phyloP scores from a whole-genome alignment of 441 rosid species.

The Lepidium campestre region DNA sequence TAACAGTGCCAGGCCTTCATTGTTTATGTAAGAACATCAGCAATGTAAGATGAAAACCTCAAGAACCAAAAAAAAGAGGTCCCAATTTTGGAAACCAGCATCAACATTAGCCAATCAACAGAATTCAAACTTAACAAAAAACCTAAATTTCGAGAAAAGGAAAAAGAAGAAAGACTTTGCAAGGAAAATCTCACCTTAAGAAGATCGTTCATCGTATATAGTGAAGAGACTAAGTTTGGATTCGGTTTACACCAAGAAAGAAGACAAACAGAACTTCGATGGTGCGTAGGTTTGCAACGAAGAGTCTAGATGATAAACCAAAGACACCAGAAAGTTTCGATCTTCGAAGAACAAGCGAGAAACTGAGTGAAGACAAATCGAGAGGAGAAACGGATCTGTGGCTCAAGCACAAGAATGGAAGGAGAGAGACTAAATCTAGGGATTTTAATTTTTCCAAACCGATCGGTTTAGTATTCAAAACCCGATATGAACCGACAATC shows the following conservation, averaged over 20 bases:
- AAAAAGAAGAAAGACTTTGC: neutral
- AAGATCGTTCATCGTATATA: conserved; percentile 29
- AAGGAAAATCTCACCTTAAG: conserved; percentile 17
- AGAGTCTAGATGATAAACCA: neutral
- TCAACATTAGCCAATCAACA: conserved; percentile 3
- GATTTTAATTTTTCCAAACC: neutral
- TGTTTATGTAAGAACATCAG: neutral
- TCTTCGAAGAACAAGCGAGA: neutral
- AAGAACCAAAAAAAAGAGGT: neutral
- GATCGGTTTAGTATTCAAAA: neutral
- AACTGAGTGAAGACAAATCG: conserved; percentile 16
- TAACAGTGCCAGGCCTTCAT: neutral
- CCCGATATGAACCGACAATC: neutral
- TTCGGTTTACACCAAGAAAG: neutral
- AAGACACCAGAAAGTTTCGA: neutral
- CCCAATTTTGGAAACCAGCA: conserved; percentile 2
- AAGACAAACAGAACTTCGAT: neutral
- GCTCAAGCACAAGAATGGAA: neutral
- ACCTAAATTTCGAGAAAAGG: neutral
- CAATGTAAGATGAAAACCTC: neutral
- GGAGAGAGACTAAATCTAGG: conserved; percentile 9
- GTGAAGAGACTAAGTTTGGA: neutral
- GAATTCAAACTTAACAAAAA: neutral
- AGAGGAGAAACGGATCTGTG: conserved; percentile 20
- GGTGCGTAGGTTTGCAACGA: neutral